A percentile compares a stretch with the other conserved stretches of the same genome.
Evolutionary conservation across 2,329 filamentous ascomycete species (phyloP).

Genomic region (Trichophyton benhamiae): DNA sequence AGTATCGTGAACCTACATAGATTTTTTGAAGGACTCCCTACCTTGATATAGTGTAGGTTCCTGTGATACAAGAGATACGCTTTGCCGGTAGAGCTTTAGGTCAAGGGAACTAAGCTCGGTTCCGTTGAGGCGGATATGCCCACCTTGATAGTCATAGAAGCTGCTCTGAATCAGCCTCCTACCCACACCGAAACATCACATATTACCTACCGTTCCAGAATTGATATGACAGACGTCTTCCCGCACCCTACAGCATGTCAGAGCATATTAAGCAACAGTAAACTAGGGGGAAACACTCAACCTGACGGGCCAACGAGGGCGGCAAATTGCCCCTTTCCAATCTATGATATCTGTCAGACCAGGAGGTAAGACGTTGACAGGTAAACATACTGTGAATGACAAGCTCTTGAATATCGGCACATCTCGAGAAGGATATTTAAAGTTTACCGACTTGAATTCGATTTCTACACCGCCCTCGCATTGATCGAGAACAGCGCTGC

Average conservation of each 20-base stretch:
- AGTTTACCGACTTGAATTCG: slow-evolving; percentile 23
- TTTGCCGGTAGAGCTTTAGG: slow-evolving; percentile 20
- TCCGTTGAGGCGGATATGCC: slow-evolving; percentile 27
- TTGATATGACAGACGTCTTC: slow-evolving; percentile 36
- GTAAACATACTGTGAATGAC: slow-evolving; percentile 16
- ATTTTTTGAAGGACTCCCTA: slow-evolving; percentile 7
- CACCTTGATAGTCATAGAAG: slow-evolving; percentile 18
- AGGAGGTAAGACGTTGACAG: not conserved
- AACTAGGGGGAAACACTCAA: not conserved
- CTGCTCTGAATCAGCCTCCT: slow-evolving; percentile 1
- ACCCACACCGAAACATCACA: not conserved
- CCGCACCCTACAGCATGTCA: slow-evolving; percentile 25
- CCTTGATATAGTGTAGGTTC: slow-evolving; percentile 37
- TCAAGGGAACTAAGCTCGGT: slow-evolving; percentile 22
- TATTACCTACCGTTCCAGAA: slow-evolving; percentile 28
- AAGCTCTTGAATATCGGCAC: slow-evolving; percentile 22
- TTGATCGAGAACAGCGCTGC: not conserved
- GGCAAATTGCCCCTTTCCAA: slow-evolving; percentile 31
- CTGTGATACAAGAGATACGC: slow-evolving; percentile 29
- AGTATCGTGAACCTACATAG: not conserved
- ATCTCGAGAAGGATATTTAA: slow-evolving; percentile 27
- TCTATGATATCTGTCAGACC: slow-evolving; percentile 10
- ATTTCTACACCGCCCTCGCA: slow-evolving; percentile 19
- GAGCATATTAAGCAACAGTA: not conserved
- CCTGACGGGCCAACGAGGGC: slow-evolving; percentile 38